phyloP scores from a whole-genome alignment of 2,329 filamentous ascomycete genomes.

The Aspergillus neoniger region DNA sequence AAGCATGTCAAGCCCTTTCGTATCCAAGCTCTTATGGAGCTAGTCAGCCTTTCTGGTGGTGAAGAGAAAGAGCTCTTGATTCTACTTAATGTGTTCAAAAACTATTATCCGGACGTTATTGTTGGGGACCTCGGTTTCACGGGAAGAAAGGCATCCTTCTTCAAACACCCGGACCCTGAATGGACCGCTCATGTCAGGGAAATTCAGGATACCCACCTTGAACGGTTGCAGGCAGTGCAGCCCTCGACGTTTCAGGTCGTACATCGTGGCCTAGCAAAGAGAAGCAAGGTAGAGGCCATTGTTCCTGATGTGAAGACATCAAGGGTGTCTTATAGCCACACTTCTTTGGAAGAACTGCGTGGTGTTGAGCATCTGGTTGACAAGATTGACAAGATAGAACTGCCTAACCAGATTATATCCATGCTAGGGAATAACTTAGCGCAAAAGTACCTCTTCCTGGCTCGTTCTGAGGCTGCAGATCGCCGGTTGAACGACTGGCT shows the following conservation, averaged over 20 bases:
- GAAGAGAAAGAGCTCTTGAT: constrained; percentile 75
- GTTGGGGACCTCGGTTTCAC: constrained; percentile 64
- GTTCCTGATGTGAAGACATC: constrained; percentile 74
- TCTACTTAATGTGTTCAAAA: constrained; percentile 79
- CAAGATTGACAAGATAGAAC: constrained; percentile 74
- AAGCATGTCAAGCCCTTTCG: constrained; percentile 82
- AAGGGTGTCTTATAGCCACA: constrained; percentile 63
- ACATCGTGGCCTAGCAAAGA: constrained; percentile 53
- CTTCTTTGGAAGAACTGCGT: constrained; percentile 73
- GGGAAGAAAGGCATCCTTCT: constrained; percentile 38
- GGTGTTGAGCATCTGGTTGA: constrained; percentile 68
- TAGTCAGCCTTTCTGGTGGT: constrained; percentile 54
- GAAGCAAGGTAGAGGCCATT: constrained; percentile 53
- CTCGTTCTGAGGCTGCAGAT: constrained; percentile 58
- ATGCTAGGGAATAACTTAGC: constrained; percentile 74
- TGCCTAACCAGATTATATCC: constrained; percentile 79
- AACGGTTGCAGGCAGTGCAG: constrained; percentile 43
- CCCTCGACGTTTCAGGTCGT: constrained; percentile 66
- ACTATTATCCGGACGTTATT: constrained; percentile 88
- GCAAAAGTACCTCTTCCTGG: constrained; percentile 71
- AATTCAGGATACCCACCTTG: constrained; percentile 62
- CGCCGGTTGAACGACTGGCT: constrained; percentile 43
- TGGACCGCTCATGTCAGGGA: constrained; percentile 70
- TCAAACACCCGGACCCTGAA: constrained; percentile 70
- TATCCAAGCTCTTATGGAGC: constrained; percentile 69